These are phyloP conservation scores for Penicillium sp. DNA, from an alignment of 2,329 filamentous ascomycete species.

Conservation along the genomic window DNA sequence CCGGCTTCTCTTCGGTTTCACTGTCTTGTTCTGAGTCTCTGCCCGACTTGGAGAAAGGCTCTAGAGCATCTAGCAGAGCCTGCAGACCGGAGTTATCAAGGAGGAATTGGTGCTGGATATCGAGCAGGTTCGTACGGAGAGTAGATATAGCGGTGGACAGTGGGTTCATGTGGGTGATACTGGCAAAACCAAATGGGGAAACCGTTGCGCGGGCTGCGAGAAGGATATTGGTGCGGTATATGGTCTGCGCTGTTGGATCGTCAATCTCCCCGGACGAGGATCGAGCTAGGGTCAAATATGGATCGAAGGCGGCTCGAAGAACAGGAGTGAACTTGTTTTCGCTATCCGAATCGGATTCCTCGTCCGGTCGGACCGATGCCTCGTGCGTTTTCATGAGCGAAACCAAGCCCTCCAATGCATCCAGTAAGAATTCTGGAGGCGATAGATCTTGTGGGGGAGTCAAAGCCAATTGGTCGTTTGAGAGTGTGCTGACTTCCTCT, in stretches of 20 bases:
- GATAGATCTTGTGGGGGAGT: conserved; percentile 71
- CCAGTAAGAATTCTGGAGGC: conserved; percentile 76
- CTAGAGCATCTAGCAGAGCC: conserved; percentile 61
- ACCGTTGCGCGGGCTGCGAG: conserved; percentile 42
- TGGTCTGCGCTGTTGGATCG: conserved; percentile 46
- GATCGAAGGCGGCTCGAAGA: conserved; percentile 77
- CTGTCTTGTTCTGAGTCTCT: conserved; percentile 13
- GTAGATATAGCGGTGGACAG: conserved; percentile 55
- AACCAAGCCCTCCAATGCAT: conserved; percentile 75
- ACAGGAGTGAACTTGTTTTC: conserved; percentile 74
- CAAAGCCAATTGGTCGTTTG: conserved; percentile 71
- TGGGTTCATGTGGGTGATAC: conserved; percentile 57
- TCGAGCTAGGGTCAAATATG: conserved; percentile 69
- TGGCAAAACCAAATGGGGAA: conserved; percentile 59
- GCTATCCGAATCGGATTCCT: conserved; percentile 51
- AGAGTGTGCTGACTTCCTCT: conserved; percentile 67
- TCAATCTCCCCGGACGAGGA: conserved; percentile 52
- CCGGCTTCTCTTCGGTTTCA: conserved; percentile 21
- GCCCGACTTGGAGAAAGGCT: conserved; percentile 34
- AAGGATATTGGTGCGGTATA: conserved; percentile 51
- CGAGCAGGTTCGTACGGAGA: conserved; percentile 56
- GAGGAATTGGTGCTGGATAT: conserved; percentile 72
- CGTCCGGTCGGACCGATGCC: conserved; percentile 63
- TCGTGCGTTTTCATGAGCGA: conserved; percentile 85
- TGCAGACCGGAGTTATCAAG: conserved; percentile 72